Base-by-base conservation (phyloP, 805 yeast genomes). In the Crinitomyces ghanaensis region DNA sequence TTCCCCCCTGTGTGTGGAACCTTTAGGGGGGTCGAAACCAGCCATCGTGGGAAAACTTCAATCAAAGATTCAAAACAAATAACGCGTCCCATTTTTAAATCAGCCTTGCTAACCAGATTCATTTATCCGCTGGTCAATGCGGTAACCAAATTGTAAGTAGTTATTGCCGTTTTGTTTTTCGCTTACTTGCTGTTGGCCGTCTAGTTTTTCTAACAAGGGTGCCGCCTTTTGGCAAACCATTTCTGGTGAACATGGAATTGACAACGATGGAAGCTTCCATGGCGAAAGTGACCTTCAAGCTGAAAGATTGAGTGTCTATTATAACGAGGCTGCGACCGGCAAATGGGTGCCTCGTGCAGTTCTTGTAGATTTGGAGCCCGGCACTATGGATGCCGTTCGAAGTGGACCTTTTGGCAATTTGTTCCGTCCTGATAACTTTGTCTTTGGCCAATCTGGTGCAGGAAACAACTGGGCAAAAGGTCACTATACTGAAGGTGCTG, bases 401-500 rank as follows among this genome's bases (percentile, higher is more conserved):
- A 64, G 80, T 33, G 82, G 93, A 3, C 63, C 68, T n/a, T 77
- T 77, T 50, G 95, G 95, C 42, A 73, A 77, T 54, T 64, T 85
- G 45, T 85, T 83, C 61, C 79, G 95, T 62, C 95, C 95, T 19
- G 95, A 85, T 56, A 84, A 84, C 63, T 76, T 73, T 50, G 79
- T 85, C 43, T 80, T 74, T 53, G 95, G 95, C 31, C 93, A 83
- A 59, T 73, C 86, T 19, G 81, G 93, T 18, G 95, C 95, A 1
- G 95, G 95, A 50, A 85, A 85, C 53, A 93, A 82, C 49, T 85
- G 95, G 95, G 95, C 95, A 36, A 85, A 84, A 59, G 95, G 95
- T 54, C 91, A 81, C 63, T 85, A 85, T 66, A 85, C 95, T 24
- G 95, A 85, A 60, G 95, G 95, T 49, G 94, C 95, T 4, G 95